These are phyloP conservation scores for Mycena polygramma DNA, from an alignment of 768 basidiomycete species.

Conservation along the genomic window DNA sequence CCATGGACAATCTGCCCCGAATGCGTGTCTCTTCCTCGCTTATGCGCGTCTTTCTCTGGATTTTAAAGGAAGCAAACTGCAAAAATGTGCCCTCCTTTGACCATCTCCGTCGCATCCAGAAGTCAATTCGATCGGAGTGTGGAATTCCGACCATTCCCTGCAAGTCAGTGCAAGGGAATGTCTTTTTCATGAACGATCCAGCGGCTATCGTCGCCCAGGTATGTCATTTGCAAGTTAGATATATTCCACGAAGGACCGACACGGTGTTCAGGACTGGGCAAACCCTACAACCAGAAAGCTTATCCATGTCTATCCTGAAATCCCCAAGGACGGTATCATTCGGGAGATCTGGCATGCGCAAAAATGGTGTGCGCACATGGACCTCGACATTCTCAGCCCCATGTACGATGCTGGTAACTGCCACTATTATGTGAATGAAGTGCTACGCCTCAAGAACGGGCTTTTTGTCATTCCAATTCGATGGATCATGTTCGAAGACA, in stretches of 20 bases:
- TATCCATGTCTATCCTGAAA: constrained; percentile 17
- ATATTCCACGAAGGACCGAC: neutral
- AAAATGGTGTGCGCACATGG: constrained; percentile 17
- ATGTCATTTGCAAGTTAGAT: neutral
- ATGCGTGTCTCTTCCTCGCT: constrained; percentile 23
- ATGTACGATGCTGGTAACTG: constrained; percentile 17
- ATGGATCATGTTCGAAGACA: constrained; percentile 5
- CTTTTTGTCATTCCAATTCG: constrained; percentile 20
- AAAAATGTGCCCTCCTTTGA: constrained; percentile 30
- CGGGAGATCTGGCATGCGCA: constrained; percentile 3
- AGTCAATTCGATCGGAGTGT: constrained; percentile 14
- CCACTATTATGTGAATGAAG: constrained; percentile 26
- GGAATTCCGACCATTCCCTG: constrained; percentile 23
- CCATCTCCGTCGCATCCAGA: constrained; percentile 11
- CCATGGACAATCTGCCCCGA: constrained; percentile 22
- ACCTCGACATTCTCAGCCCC: constrained; percentile 18
- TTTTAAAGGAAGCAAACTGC: constrained; percentile 13
- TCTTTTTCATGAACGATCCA: constrained; percentile 31
- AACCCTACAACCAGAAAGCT: constrained; percentile 8
- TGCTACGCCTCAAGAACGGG: neutral
- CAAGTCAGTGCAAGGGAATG: constrained; percentile 9
- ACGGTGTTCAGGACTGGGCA: constrained; percentile 1
- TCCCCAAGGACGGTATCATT: constrained; percentile 11
- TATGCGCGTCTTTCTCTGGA: constrained; percentile 30
- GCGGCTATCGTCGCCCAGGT: constrained; percentile 16